Evolutionary conservation across 2,329 filamentous ascomycete genomes (phyloP).

Genomic region (Magnaporthiopsis incrustans): DNA sequence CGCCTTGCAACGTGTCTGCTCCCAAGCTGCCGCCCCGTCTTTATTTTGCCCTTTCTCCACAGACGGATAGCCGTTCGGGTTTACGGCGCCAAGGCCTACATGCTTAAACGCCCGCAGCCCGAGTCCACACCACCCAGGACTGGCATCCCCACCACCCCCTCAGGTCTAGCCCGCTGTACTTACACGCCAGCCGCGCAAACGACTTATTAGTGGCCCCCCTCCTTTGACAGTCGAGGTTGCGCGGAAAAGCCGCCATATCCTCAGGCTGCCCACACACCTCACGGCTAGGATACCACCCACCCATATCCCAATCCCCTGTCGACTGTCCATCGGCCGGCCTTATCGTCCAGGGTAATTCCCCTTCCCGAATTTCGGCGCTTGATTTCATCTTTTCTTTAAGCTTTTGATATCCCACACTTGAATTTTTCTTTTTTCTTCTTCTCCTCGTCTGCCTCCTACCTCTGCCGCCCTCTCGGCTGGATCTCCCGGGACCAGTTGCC

Average conservation of each 20-base stretch:
- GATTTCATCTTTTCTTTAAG: slow-evolving; percentile 3
- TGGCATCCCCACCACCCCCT: slow-evolving; percentile 1
- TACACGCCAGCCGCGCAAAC: slow-evolving; percentile 6
- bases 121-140: slow-evolving; percentile 2
- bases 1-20: slow-evolving; percentile 4
- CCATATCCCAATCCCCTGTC: background rate
- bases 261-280: background rate
- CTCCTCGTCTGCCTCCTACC: background rate
- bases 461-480: slow-evolving; percentile 2
- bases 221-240: slow-evolving; percentile 1
- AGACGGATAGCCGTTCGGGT: background rate
- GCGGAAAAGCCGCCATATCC: background rate
- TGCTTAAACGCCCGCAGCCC: slow-evolving; percentile 2
- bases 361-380: background rate
- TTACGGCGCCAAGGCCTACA: slow-evolving; percentile 1
- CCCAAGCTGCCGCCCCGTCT: background rate
- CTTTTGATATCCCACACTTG: slow-evolving; percentile 1
- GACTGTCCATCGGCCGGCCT: background rate
- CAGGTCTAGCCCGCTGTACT: background rate
- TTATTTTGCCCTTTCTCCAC: background rate
- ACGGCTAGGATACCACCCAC: background rate
- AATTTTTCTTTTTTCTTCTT: background rate
- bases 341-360: background rate
- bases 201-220: slow-evolving; percentile 6
- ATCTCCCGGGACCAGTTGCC: slow-evolving; percentile 1